Evolutionary conservation across 768 basidiomycete genomes (phyloP), one percentile per base, ranked within the genome.

Genomic region (Agrocybe praecox): DNA sequence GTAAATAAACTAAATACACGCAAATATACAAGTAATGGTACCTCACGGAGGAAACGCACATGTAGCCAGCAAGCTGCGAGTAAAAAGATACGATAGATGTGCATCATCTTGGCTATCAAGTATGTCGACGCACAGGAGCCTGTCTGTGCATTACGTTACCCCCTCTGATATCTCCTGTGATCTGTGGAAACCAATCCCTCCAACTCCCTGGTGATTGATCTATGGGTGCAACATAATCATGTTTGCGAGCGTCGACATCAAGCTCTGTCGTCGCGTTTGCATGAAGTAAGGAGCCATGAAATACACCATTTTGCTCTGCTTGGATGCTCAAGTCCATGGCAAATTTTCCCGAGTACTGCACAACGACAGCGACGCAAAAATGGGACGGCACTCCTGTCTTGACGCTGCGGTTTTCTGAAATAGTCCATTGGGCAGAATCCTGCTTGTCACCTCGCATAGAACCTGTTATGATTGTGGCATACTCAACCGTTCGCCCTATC

Each of bases 331-430:
- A 49, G 42, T 63, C 57, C 51, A 63, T 55, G 53, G 49, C 54
- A 21, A 63, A 57, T 11, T 50, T 9, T 0, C 52, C 62, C 2
- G 53, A 56, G 34, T 63, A 63, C 4, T 60, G 48, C 18, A 60
- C 47, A 1, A 63, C 52, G 7, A 48, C 24, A 15, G 54, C 62
- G 14, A 63, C 57, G n/a, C 52, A 58, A n/a, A 63, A 60, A 11
- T 63, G 62, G 17, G 62, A 49, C 3, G 62, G 62, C 10, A 63
- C 53, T 7, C 62, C 62, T 8, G 59, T 52, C 54, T 50, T 58
- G 8, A 57, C 62, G 42, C 62, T 54, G 0, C 47, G 17, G 32
- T 63, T 63, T 22, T 63, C 62, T 29, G 54, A 55, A 10, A 63
- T 34, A 1, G 56, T 56, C 62, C 62, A 63, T 34, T 60, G 53